Percentiles rank a stretch among this genome's conserved stretches.
These are phyloP conservation scores for Fusarium continuum DNA, from an alignment of 2,329 filamentous ascomycete species.

Conservation along the genomic window DNA sequence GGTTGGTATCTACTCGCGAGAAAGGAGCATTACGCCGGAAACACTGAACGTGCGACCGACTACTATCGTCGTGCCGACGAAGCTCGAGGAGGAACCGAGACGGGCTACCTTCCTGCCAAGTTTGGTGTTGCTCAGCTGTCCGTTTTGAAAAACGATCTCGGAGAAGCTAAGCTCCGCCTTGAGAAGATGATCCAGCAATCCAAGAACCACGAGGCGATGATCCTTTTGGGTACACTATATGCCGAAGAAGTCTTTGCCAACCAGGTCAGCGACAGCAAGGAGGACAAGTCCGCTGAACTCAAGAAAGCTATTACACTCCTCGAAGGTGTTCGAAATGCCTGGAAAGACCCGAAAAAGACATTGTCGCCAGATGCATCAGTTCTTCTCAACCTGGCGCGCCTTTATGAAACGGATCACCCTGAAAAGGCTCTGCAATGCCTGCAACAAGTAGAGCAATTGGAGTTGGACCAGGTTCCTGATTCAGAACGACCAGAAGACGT, in stretches of 20 bases:
- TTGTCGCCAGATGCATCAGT: conserved; percentile 84
- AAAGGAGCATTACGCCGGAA: conserved; percentile 86
- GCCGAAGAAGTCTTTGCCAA: conserved; percentile 92
- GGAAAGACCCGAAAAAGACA: conserved; percentile 93
- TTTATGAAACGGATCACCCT: conserved; percentile 86
- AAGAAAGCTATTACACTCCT: conserved; percentile 88
- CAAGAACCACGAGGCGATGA: conserved; percentile 88
- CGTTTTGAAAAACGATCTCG: conserved; percentile 82
- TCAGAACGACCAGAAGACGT: conserved; percentile 70
- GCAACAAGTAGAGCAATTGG: conserved; percentile 89
- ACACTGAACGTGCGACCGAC: conserved; percentile 78
- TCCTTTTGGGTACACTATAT: conserved; percentile 87
- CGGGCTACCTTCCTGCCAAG: conserved; percentile 91
- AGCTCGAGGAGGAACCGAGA: conserved; percentile 89
- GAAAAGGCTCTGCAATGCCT: conserved; percentile 94
- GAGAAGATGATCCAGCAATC: conserved; percentile 94
- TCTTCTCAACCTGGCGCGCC: conserved; percentile 86
- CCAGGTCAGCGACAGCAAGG: conserved; percentile 75
- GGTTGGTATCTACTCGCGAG: conserved; percentile 95
- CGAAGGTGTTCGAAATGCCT: conserved; percentile 83
- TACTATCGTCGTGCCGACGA: conserved; percentile 92
- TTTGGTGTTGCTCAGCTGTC: conserved; percentile 93
- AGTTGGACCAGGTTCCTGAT: conserved; percentile 79
- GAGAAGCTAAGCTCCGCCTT: conserved; percentile 90
- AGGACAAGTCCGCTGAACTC: conserved; percentile 85